These are phyloP conservation scores for Xylaria hypoxylon DNA, from an alignment of 2,329 filamentous ascomycete species.

Conservation along the genomic window DNA sequence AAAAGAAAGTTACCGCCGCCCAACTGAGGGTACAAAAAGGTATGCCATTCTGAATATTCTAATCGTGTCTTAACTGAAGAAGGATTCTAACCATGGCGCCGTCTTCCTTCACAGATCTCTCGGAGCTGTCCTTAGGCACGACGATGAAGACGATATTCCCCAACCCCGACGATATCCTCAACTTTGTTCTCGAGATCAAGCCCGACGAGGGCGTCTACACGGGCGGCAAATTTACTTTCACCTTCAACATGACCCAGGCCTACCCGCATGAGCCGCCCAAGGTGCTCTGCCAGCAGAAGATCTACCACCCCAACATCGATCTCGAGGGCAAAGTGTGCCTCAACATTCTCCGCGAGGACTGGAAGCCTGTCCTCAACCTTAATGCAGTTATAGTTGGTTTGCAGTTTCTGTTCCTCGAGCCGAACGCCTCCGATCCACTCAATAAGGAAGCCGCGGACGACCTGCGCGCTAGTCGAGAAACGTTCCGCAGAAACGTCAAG, in stretches of 20 bases:
- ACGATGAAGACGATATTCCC: conserved; percentile 87
- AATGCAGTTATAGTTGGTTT: conserved; percentile 96
- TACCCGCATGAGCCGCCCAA: conserved; percentile 98
- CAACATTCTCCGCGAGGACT: conserved; percentile 97
- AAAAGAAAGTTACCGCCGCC: conserved; percentile 98
- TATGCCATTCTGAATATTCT: conserved; percentile 52
- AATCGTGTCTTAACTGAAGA: background rate
- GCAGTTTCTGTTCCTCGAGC: conserved; percentile 96
- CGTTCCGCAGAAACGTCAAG: conserved; percentile 91
- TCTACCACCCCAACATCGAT: conserved; percentile 99
- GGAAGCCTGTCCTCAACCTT: conserved; percentile 97
- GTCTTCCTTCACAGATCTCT: conserved; percentile 70
- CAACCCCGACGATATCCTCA: conserved; percentile 85
- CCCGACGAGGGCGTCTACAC: conserved; percentile 92
- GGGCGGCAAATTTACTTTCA: conserved; percentile 86
- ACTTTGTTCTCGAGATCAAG: conserved; percentile 83
- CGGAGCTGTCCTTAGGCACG: conserved; percentile 79
- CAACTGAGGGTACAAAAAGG: conserved; percentile 97
- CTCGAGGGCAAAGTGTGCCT: conserved; percentile 97
- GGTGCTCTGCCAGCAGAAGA: conserved; percentile 96
- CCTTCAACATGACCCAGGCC: conserved; percentile 91
- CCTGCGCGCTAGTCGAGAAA: conserved; percentile 83
- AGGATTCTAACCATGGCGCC: conserved; percentile 8
- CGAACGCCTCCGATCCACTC: conserved; percentile 95
- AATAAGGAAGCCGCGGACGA: conserved; percentile 99